Evolutionary conservation across 2,329 filamentous ascomycete genomes (phyloP).

Genomic region (Aspergillus sojae): DNA sequence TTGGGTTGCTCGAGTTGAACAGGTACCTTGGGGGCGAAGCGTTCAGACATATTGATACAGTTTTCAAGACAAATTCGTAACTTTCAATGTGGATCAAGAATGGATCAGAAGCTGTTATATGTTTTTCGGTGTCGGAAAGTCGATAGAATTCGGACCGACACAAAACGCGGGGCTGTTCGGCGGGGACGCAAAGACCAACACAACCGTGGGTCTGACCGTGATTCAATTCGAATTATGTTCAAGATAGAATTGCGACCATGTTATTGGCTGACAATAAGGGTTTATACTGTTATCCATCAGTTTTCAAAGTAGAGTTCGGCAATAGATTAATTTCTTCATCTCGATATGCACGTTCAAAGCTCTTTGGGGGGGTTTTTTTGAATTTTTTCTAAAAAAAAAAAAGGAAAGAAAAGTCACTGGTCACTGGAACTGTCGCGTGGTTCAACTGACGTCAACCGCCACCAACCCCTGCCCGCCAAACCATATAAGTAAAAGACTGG

Average conservation of each 20-base stretch:
- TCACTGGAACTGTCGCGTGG: background rate
- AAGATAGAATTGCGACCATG: background rate
- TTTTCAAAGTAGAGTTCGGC: background rate
- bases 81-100: background rate
- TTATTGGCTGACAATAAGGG: background rate
- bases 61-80: background rate
- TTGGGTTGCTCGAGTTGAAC: slow-evolving; percentile 76
- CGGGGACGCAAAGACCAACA: slow-evolving; percentile 20
- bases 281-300: background rate
- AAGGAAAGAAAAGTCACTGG: background rate
- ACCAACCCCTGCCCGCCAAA: background rate
- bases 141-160: slow-evolving; percentile 1
- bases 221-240: background rate
- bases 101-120: background rate
- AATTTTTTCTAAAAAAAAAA: too few relatives aligned
- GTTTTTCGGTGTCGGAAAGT: slow-evolving; percentile 8
- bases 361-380: too few relatives aligned
- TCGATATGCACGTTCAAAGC: too few relatives aligned
- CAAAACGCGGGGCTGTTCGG: slow-evolving; percentile 26
- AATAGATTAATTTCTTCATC: background rate
- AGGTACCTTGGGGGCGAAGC: slow-evolving; percentile 45
- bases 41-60: slow-evolving; percentile 34
- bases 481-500: background rate
- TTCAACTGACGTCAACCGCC: slow-evolving; percentile 5
- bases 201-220: slow-evolving; percentile 13